Percentiles rank a stretch among this genome's conserved stretches.
phyloP scores from a whole-genome alignment of 2,329 filamentous ascomycete species.

The Fusarium virguliforme region DNA sequence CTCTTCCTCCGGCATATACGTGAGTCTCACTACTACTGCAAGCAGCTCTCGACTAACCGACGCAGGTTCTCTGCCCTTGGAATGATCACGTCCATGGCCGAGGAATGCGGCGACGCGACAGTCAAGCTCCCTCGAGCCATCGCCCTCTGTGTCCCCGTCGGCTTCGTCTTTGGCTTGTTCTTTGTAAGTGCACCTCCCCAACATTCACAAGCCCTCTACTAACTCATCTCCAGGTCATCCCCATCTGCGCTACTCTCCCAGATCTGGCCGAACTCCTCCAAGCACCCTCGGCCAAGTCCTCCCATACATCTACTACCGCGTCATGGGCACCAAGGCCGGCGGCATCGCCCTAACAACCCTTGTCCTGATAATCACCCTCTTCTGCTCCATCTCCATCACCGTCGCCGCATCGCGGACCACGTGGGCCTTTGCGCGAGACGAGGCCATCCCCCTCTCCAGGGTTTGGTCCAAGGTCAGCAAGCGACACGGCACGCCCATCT shows the following conservation, averaged over 20 bases:
- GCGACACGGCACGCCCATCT: slow-evolving; percentile 78
- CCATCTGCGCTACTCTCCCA: slow-evolving; percentile 75
- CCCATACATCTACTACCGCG: slow-evolving; percentile 80
- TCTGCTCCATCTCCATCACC: slow-evolving; percentile 81
- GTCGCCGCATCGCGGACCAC: slow-evolving; percentile 83
- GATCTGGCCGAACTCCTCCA: slow-evolving; percentile 75
- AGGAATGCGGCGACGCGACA: slow-evolving; percentile 73
- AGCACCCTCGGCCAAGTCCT: slow-evolving; percentile 83
- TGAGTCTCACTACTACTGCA: not conserved
- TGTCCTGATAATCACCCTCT: slow-evolving; percentile 82
- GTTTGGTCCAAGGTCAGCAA: slow-evolving; percentile 78
- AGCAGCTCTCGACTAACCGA: not conserved
- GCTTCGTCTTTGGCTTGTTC: slow-evolving; percentile 72
- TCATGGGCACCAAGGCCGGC: slow-evolving; percentile 81
- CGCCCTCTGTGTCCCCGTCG: slow-evolving; percentile 76
- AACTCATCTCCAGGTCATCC: slow-evolving; percentile 35
- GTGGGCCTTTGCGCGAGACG: slow-evolving; percentile 82
- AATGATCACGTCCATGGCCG: slow-evolving; percentile 69
- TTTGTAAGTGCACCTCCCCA: slow-evolving; percentile 71
- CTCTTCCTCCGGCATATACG: slow-evolving; percentile 63
- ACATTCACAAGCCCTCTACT: slow-evolving; percentile 64
- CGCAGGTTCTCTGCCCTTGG: slow-evolving; percentile 63
- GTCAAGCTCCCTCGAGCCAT: slow-evolving; percentile 77
- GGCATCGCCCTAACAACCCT: slow-evolving; percentile 83
- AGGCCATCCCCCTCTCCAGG: slow-evolving; percentile 78